These are phyloP conservation scores for Colletotrichum incanum DNA, from an alignment of 2,329 filamentous ascomycete species.

Conservation along the genomic window DNA sequence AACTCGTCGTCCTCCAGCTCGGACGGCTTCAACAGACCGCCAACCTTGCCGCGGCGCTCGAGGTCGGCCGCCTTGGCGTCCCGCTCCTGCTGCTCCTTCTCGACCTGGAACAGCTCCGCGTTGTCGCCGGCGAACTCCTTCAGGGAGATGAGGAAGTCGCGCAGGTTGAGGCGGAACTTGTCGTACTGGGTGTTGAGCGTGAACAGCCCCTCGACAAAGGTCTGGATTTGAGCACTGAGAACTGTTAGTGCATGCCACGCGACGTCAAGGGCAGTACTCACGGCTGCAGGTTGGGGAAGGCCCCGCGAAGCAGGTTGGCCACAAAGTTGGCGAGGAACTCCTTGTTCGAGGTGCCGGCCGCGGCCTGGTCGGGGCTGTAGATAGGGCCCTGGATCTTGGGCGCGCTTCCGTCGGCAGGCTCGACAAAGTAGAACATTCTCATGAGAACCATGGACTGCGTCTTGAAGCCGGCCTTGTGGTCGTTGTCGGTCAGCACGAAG, in stretches of 20 bases:
- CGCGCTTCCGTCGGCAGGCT: constrained; percentile 75
- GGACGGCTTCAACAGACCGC: constrained; percentile 96
- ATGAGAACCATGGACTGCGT: constrained; percentile 94
- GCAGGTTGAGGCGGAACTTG: constrained; percentile 95
- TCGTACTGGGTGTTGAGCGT: constrained; percentile 89
- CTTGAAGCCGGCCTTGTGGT: constrained; percentile 99
- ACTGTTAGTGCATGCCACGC: constrained; percentile 52
- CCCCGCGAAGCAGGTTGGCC: constrained; percentile 85
- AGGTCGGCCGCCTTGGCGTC: constrained; percentile 91
- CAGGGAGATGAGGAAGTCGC: constrained; percentile 96
- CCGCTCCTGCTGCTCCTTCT: constrained; percentile 92
- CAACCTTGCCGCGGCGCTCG: constrained; percentile 93
- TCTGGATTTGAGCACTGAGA: constrained; percentile 84
- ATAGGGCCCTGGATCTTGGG: constrained; percentile 95
- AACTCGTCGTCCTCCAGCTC: constrained; percentile 93
- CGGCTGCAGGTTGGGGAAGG: constrained; percentile 94
- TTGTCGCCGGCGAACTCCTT: constrained; percentile 98
- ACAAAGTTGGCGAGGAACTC: constrained; percentile 94
- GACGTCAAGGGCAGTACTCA: constrained; percentile 64
- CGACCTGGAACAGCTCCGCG: constrained; percentile 91
- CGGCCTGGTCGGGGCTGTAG: constrained; percentile 87
- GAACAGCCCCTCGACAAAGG: constrained; percentile 93
- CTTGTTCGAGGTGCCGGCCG: constrained; percentile 86
- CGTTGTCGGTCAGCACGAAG: constrained; percentile 96
- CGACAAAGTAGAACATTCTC: constrained; percentile 97